A percentile compares a stretch with the other conserved stretches of the same genome.
Conservation (phyloP, 306 rosid genomes). For the Quercus variabilis region DNA sequence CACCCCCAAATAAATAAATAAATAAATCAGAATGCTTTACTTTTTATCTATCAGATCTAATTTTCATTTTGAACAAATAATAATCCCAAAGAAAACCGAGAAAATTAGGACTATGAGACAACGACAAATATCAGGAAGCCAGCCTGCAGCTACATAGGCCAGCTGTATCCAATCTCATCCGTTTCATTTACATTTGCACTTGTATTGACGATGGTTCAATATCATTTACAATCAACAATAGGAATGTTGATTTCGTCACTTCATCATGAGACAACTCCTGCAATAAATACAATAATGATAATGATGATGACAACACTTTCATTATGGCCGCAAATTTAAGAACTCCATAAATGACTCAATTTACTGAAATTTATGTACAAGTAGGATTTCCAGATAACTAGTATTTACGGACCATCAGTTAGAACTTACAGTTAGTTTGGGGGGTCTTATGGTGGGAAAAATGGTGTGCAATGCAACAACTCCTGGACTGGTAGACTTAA, state of each 20-base stretch:
- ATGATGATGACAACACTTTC: background rate
- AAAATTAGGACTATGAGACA: background rate
- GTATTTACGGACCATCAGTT: background rate
- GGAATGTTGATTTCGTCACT: slow-evolving; percentile 29
- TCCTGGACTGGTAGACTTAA: slow-evolving; percentile 40
- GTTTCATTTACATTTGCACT: background rate
- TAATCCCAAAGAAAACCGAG: background rate
- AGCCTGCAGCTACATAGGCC: background rate
- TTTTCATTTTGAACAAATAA: background rate
- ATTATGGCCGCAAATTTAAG: background rate
- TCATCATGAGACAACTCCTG: slow-evolving; percentile 27
- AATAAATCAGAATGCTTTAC: background rate
- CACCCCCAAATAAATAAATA: background rate
- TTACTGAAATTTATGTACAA: background rate
- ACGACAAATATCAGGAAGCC: background rate
- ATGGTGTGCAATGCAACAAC: slow-evolving; percentile 26
- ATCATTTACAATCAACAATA: slow-evolving; percentile 32
- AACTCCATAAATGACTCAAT: background rate
- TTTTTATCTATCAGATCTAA: background rate
- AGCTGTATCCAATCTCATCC: slow-evolving; percentile 8
- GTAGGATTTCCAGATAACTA: background rate
- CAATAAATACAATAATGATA: background rate
- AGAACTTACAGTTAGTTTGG: slow-evolving; percentile 47
- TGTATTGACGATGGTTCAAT: slow-evolving; percentile 25
- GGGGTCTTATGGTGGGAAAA: slow-evolving; percentile 29